These are phyloP conservation scores for Sclerotinia spermophila DNA, from an alignment of 2,329 filamentous ascomycete genomes.

Conservation along the genomic window DNA sequence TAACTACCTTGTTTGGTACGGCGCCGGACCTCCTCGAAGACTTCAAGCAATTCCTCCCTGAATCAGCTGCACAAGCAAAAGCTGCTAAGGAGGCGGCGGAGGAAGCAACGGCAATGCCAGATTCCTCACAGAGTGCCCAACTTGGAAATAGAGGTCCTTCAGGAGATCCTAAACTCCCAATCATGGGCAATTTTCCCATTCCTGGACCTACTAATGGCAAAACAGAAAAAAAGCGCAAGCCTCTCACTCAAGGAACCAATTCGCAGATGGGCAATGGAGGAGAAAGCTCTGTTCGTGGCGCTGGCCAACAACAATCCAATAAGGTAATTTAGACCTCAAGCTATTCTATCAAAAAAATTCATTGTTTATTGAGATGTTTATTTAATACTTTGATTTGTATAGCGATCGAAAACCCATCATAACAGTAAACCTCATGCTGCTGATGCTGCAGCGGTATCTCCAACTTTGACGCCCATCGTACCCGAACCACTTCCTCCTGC, in stretches of 20 bases:
- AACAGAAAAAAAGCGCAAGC: constrained; percentile 74
- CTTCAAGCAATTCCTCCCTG: constrained; percentile 97
- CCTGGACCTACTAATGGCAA: constrained; percentile 70
- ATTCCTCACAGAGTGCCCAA: constrained; percentile 49
- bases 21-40: constrained; percentile 95
- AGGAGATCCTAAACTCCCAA: constrained; percentile 70
- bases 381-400: constrained; percentile 17
- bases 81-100: constrained; percentile 61
- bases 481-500: constrained; percentile 83
- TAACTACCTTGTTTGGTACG: constrained; percentile 87
- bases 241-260: constrained; percentile 40
- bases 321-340: constrained; percentile 44
- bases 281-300: constrained; percentile 32
- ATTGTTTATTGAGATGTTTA: not conserved
- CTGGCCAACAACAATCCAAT: constrained; percentile 38
- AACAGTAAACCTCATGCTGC: constrained; percentile 37
- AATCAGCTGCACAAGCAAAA: constrained; percentile 72
- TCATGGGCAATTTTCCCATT: constrained; percentile 90
- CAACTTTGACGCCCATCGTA: constrained; percentile 81
- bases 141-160: constrained; percentile 43
- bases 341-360: not conserved
- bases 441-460: constrained; percentile 54
- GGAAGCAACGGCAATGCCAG: constrained; percentile 49
- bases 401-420: constrained; percentile 71
- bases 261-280: constrained; percentile 30